Evolutionary conservation across 805 yeast species (phyloP), one percentile per base, ranked within the genome.

Genomic region (Komagataella mondaviorum): DNA sequence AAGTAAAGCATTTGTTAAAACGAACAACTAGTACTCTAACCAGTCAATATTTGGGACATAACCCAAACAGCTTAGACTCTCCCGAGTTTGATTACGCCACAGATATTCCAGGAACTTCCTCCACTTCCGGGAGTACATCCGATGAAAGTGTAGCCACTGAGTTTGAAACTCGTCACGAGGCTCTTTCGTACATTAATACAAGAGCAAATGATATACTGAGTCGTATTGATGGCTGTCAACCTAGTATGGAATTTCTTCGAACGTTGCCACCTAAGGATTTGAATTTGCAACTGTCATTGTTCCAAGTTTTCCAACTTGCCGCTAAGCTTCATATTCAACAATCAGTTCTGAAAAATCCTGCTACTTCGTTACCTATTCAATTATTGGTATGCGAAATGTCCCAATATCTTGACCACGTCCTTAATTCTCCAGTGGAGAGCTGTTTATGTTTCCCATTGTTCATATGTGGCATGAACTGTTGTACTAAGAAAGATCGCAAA

Each of bases 401-500:
- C 23, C 71, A 76, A 51, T 73, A 83, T 52, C 63, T 86, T 22
- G 87, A 83, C 56, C 71, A 77, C 2, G 72, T 85, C 4, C 59
- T 86, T 44, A 87, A 78, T 2, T 71, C 91, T 0, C 74, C 78
- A 1, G 82, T 85, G 46, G 89, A 85, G 59, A 81, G 87, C 3
- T 78, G 84, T 1, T 63, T 85, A 14, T 82, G 85, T 45, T 86
- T 87, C 63, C 95, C 95, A 0, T 63, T 85, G 55, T 87, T 87
- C 60, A 78, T 87, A 18, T 84, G 88, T 1, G 95, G 91, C 1
- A 75, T 86, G 59, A 81, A 81, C 60, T 76, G 85, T 56, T 73
- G 77, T 4, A 71, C 76, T 0, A 61, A 60, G n/a, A 66, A 57
- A n/a, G 83, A 78, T 55, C 71, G 87, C 18, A 61, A 62, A n/a